Base-by-base conservation (phyloP, 352 stramenopile genomes). In the Achlya hypogyna region DNA sequence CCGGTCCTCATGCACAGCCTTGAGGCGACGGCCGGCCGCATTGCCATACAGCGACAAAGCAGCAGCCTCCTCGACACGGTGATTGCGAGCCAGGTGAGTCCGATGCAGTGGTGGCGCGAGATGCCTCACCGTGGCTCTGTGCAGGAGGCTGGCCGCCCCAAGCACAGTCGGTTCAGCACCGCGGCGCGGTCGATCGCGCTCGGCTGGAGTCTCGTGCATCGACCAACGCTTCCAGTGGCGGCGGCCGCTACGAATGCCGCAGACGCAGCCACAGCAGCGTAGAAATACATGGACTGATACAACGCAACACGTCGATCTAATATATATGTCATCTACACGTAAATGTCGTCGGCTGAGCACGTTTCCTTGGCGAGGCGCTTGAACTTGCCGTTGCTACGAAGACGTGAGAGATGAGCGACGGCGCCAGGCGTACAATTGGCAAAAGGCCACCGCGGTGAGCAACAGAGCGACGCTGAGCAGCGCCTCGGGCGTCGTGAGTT, bases 401-500 rank as follows among this genome's bases (percentile, higher is more conserved):
- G 22, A 69, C 8, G 3, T 43, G 29, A 70, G 9, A 27, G 5
- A 69, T 43, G 31, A 52, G 2, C 0, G 4, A 0, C 14, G 35
- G 14, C 1, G 51, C 14, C 6, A 51, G 10, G 80, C 79, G 28
- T 77, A 86, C 75, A 74, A 86, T 54, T 78, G 80, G 67, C 71
- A 80, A 66, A 89, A 85, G 5, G 78, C 32, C 27, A 84, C 29
- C 34, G 78, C 76, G 6, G 79, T 84, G 23, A 76, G 2, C 3
- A 74, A 47, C 1, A 80, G 68, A 51, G 86, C 62, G 29, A 78
- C 62, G 8, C 76, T 72, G 69, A 87, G 80, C 25, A 84, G 64
- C 74, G 74, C 80, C 69, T 88, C 75, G 1, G 81, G 79, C 5
- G 71, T 81, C 0, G 72, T 73, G 60, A 82, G 86, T 27, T 84